phyloP scores from a whole-genome alignment of 2,329 filamentous ascomycete genomes.

The Hypoxylon sp. region DNA sequence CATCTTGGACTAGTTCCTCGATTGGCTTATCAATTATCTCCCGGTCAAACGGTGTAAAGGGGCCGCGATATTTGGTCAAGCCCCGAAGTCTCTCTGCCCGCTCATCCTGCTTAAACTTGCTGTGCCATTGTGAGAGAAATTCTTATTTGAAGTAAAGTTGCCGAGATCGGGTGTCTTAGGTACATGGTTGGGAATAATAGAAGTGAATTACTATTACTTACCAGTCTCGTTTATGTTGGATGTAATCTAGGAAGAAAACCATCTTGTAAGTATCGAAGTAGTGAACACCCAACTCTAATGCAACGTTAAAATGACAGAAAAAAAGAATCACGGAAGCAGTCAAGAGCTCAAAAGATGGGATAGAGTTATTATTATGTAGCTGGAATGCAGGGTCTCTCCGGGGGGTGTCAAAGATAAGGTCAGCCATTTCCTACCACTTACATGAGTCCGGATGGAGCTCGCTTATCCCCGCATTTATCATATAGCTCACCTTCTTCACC shows the following conservation, averaged over 20 bases:
- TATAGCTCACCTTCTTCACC: slow-evolving; percentile 38
- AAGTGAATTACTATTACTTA: slow-evolving; percentile 60
- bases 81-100: slow-evolving; percentile 77
- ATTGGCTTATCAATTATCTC: slow-evolving; percentile 81
- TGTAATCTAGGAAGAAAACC: slow-evolving; percentile 68
- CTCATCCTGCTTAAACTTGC: slow-evolving; percentile 84
- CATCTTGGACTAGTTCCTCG: slow-evolving; percentile 81
- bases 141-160: slow-evolving; percentile 3
- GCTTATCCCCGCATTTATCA: slow-evolving; percentile 37
- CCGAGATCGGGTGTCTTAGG: slow-evolving; percentile 17
- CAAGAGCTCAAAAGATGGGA: slow-evolving; percentile 13
- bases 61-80: slow-evolving; percentile 75
- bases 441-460: slow-evolving; percentile 26
- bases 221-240: slow-evolving; percentile 81
- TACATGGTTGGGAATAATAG: not conserved
- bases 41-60: slow-evolving; percentile 75
- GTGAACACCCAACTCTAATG: not conserved
- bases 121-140: slow-evolving; percentile 59
- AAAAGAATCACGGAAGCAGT: slow-evolving; percentile 10
- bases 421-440: slow-evolving; percentile 15
- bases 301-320: slow-evolving; percentile 11
- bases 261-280: slow-evolving; percentile 48
- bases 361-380: slow-evolving; percentile 31
- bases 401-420: slow-evolving; percentile 28
- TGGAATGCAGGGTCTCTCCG: slow-evolving; percentile 31